Evolutionary conservation across 2,329 filamentous ascomycete species (phyloP), one percentile per base, ranked within the genome.

Genomic region (Ceratocystis colombiana): DNA sequence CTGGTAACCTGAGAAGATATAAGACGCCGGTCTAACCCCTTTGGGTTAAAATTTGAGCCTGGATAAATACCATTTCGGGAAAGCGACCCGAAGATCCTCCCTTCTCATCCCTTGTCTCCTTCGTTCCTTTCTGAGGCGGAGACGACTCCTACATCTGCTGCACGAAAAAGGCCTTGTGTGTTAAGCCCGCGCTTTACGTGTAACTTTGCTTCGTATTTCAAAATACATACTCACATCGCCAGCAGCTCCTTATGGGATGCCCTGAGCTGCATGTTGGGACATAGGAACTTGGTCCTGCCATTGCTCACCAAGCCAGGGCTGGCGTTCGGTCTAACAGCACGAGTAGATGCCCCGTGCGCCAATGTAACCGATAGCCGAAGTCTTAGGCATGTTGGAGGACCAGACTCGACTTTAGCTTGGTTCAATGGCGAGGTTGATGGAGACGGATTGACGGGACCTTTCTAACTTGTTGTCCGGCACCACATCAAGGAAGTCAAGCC

Each of bases 301-400:
- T 17, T 30, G 2, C 53, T 33, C 12, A 6, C 6, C 17, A 22
- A 25, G 3, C 53, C 33, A 30, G 28, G 33, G 12, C 53, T 59
- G 53, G 53, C 7, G 25, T n/a, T 30, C 12, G 28, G 53, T 59
- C 53, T 22, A 33, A 59, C 25, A 59, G 25, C 53, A 33, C 15
- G 5, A 33, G 33, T 37, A 37, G 10, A 59, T 37, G 28, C 28
- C 53, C 53, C 28, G 53, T 59, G 53, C 53, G 22, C 33, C 28
- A 59, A 30, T 30, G 53, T 17, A 22, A 33, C 53, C 53, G 53
- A 59, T 59, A 59, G 53, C 53, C 53, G 53, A 59, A 33, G 53
- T n/a, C 53, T 33, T 59, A 8, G 30, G 30, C 53, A 28, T 57
- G 3, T 17, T 28, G 22, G 53, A 57, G 53, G 53, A 8, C 53